Percentiles rank a stretch among this genome's conserved stretches.
Evolutionary conservation across 1,284 basidiomycete species (phyloP).

Genomic region (Ustilago crameri): DNA sequence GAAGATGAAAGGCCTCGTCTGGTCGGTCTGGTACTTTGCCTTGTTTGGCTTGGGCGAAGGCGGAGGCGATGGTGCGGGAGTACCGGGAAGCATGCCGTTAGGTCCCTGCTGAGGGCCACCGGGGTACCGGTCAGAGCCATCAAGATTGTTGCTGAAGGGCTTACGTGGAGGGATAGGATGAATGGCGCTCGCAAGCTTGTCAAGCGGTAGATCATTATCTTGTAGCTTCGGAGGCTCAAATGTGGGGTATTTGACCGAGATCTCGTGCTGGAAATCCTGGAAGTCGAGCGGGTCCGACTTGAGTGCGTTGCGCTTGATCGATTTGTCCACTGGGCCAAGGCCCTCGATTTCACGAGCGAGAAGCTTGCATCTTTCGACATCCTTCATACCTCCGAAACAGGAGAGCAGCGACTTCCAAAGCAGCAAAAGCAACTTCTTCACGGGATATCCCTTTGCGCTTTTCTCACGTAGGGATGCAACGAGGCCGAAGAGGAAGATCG

Average conservation of each 20-base stretch:
- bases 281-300: slow-evolving; percentile 64
- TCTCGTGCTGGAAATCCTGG: slow-evolving; percentile 62
- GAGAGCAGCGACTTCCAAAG: slow-evolving; percentile 94
- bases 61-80: slow-evolving; percentile 86
- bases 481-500: slow-evolving; percentile 88
- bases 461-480: slow-evolving; percentile 91
- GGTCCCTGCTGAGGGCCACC: slow-evolving; percentile 71
- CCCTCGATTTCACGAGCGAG: slow-evolving; percentile 82
- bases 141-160: slow-evolving; percentile 71
- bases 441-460: slow-evolving; percentile 80
- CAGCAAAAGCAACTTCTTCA: slow-evolving; percentile 81
- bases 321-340: slow-evolving; percentile 61
- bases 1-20: slow-evolving; percentile 91
- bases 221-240: slow-evolving; percentile 70
- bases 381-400: slow-evolving; percentile 90
- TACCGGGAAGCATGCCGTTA: slow-evolving; percentile 51
- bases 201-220: slow-evolving; percentile 68
- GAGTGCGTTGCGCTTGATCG: slow-evolving; percentile 38
- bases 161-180: slow-evolving; percentile 57
- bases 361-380: slow-evolving; percentile 83
- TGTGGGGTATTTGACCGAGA: slow-evolving; percentile 67
- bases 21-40: slow-evolving; percentile 98
- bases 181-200: slow-evolving; percentile 59
- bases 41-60: slow-evolving; percentile 91
- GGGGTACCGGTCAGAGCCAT: slow-evolving; percentile 89